phyloP scores from a whole-genome alignment of 1,284 basidiomycete genomes.

The Wallemia mellicola region DNA sequence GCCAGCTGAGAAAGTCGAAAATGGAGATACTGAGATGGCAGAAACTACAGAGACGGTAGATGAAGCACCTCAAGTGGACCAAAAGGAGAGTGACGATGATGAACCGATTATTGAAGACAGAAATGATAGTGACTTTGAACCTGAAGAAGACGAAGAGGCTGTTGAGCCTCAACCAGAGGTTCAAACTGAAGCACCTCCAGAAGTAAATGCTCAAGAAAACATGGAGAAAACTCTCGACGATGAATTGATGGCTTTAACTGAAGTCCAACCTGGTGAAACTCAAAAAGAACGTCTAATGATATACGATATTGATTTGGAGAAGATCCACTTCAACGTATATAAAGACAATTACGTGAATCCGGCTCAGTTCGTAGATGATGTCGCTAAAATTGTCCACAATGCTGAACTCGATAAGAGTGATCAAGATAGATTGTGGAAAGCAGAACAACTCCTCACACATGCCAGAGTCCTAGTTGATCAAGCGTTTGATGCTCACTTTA shows the following conservation, averaged over 20 bases:
- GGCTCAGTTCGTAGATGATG: conserved; percentile 57
- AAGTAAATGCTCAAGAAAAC: background rate
- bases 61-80: background rate
- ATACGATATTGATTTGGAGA: conserved; percentile 65
- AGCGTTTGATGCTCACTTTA: conserved; percentile 57
- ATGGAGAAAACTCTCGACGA: background rate
- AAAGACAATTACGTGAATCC: conserved; percentile 65
- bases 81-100: background rate
- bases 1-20: background rate
- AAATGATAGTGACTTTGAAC: conserved; percentile 27
- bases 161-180: conserved; percentile 2
- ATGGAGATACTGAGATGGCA: background rate
- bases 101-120: conserved; percentile 26
- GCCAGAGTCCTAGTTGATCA: conserved; percentile 52
- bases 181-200: background rate
- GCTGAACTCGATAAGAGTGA: conserved; percentile 39
- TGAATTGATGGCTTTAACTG: background rate
- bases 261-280: background rate
- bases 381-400: conserved; percentile 67
- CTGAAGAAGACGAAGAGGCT: conserved; percentile 2
- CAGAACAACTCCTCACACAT: conserved; percentile 67
- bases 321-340: conserved; percentile 62
- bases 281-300: conserved; percentile 14
- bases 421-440: conserved; percentile 41
- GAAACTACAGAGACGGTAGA: background rate